Conservation (phyloP, 306 rosid genomes). For the Cucurbita pepo region DNA sequence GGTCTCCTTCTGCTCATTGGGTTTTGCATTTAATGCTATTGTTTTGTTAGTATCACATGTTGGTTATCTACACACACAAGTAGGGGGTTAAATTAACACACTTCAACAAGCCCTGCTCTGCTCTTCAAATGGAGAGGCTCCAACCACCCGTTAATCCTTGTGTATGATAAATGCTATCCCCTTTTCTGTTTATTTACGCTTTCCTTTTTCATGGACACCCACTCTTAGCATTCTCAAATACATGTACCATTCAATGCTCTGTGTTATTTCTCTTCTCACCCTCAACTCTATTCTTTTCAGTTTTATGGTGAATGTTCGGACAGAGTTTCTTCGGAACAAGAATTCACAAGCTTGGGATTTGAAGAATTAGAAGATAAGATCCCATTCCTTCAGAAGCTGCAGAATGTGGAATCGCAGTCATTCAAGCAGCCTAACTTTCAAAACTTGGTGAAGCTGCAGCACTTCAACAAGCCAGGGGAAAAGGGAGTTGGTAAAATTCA, state of each 20-base stretch:
- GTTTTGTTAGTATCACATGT: conserved; percentile 50
- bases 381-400: conserved; percentile 85
- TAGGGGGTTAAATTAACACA: conserved; percentile 15
- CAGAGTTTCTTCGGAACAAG: conserved; percentile 35
- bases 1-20: conserved; percentile 41
- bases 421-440: conserved; percentile 60
- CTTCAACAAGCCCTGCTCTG: conserved; percentile 18
- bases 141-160: conserved; percentile 76
- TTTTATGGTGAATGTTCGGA: conserved; percentile 46
- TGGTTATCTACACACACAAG: conserved; percentile 22
- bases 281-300: conserved; percentile 22
- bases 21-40: conserved; percentile 58
- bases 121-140: conserved; percentile 54
- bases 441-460: conserved; percentile 49
- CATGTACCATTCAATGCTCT: conserved; percentile 36
- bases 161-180: conserved; percentile 31
- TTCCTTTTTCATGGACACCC: conserved; percentile 7
- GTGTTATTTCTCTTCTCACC: background rate
- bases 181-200: background rate
- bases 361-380: conserved; percentile 42
- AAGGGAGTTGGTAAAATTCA: conserved; percentile 19
- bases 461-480: conserved; percentile 43
- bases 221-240: background rate
- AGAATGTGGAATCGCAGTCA: conserved; percentile 45
- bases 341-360: conserved; percentile 9